Evolutionary conservation across 139 green algal species (phyloP).

Genomic region (Pedinophyceae sp.): DNA sequence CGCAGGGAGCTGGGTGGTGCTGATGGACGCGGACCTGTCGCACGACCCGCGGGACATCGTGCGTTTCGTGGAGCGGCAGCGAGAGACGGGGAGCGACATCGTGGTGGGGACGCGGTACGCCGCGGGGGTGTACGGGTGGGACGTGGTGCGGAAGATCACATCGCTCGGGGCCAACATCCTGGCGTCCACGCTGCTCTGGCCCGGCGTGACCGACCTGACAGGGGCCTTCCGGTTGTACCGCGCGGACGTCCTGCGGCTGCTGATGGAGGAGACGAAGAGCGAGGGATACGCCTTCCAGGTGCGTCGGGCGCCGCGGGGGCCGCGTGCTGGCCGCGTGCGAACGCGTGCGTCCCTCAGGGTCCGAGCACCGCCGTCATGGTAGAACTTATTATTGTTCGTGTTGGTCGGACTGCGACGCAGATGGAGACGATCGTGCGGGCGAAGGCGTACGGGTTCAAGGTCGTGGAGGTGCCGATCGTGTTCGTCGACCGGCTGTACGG

Average conservation of each 20-base stretch:
- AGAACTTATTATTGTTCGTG: no score
- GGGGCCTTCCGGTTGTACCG: slow-evolving; percentile 83
- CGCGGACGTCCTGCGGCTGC: slow-evolving; percentile 19
- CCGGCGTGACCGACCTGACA: slow-evolving; percentile 70
- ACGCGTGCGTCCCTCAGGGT: no score
- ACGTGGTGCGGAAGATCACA: slow-evolving; percentile 70
- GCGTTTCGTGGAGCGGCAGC: slow-evolving; percentile 24
- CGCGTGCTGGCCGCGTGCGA: no score
- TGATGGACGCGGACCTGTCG: slow-evolving; percentile 95
- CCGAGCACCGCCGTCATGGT: no score
- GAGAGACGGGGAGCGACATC: slow-evolving; percentile 47
- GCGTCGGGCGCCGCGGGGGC: no score
- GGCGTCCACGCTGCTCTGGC: slow-evolving; percentile 55
- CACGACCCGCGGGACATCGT: slow-evolving; percentile 41
- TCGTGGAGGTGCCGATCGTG: slow-evolving; percentile 88
- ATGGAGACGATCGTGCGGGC: slow-evolving; percentile 95
- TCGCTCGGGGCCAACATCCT: slow-evolving; percentile 81
- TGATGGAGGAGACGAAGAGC: slow-evolving; percentile 26
- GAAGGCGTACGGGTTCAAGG: slow-evolving; percentile 19
- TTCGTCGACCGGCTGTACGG: slow-evolving; percentile 96
- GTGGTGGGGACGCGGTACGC: slow-evolving; percentile 83
- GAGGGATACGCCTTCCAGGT: no score
- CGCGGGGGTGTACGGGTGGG: slow-evolving; percentile 83
- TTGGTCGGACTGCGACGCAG: no score
- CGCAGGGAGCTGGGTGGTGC: slow-evolving; percentile 39